Conservation (phyloP, 2,329 filamentous ascomycete genomes). For the Trichoderma lentiforme region DNA sequence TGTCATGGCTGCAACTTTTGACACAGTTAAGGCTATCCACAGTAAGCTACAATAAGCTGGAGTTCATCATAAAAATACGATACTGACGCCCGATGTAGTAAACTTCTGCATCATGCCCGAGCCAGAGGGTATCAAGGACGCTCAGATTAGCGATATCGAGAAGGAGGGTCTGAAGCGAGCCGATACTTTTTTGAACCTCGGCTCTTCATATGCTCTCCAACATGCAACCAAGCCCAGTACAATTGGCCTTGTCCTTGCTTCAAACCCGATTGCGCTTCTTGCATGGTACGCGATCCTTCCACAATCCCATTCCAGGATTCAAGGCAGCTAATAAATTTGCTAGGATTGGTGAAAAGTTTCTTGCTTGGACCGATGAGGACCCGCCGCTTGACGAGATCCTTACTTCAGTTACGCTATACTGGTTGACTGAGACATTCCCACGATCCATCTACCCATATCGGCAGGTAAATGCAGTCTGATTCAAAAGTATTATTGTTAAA, state of each 20-base stretch:
- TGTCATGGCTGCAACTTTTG: constrained; percentile 31
- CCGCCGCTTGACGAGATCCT: neutral
- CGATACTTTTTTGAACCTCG: neutral
- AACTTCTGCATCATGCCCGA: constrained; percentile 15
- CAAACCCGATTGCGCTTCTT: constrained; percentile 5
- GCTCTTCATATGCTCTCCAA: constrained; percentile 1
- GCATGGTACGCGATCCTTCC: neutral
- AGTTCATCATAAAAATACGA: neutral
- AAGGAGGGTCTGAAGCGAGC: neutral
- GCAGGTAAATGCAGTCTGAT: neutral
- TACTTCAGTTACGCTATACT: constrained; percentile 6
- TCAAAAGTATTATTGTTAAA: neutral
- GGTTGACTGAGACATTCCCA: constrained; percentile 9
- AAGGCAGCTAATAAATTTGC: neutral
- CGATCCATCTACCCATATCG: constrained; percentile 10
- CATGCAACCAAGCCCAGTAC: constrained; percentile 12
- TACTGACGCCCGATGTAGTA: neutral
- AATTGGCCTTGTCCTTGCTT: constrained; percentile 9
- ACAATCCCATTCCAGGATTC: neutral
- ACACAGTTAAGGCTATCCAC: constrained; percentile 8
- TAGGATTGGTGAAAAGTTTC: constrained; percentile 15
- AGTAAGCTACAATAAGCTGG: neutral
- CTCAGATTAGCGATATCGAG: neutral
- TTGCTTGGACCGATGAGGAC: constrained; percentile 8
- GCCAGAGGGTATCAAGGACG: neutral